Conservation (phyloP, 768 basidiomycete species). For the Russula virescens region DNA sequence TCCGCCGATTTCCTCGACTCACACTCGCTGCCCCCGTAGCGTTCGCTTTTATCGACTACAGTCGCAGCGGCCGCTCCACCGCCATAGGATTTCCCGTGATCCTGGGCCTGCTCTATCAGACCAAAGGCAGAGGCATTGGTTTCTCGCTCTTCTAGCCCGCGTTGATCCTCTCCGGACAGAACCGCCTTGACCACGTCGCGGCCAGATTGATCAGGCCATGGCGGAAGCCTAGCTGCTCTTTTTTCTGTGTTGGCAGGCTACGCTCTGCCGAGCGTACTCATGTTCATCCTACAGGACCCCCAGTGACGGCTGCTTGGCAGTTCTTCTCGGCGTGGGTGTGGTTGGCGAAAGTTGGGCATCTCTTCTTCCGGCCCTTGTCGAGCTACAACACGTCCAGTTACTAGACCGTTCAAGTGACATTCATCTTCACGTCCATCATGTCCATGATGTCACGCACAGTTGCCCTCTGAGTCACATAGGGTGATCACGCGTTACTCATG, state of each 20-base stretch:
- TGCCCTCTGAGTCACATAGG: background rate
- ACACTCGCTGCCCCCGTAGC: conserved; percentile 9
- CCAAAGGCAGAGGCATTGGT: conserved; percentile 7
- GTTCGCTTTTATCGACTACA: conserved; percentile 21
- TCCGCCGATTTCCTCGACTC: conserved; percentile 9
- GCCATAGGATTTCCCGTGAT: conserved; percentile 7
- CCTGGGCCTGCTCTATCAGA: conserved; percentile 17
- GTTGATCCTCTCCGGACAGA: conserved; percentile 17
- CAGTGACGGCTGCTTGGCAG: conserved; percentile 22
- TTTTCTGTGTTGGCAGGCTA: conserved; percentile 19
- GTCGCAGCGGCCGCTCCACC: conserved; percentile 7
- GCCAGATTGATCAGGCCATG: conserved; percentile 19
- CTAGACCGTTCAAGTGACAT: conserved; percentile 18
- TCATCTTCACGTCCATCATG: conserved; percentile 12
- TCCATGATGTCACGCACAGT: conserved; percentile 16
- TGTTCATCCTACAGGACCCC: conserved; percentile 18
- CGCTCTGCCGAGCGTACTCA: conserved; percentile 9
- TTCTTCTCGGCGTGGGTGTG: conserved; percentile 20
- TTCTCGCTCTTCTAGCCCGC: conserved; percentile 21
- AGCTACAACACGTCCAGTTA: conserved; percentile 17
- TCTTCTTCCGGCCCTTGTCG: conserved; percentile 21
- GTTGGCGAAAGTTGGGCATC: conserved; percentile 5
- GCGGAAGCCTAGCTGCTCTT: conserved; percentile 21
- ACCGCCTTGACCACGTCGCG: background rate
- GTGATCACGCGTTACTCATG: conserved; percentile 7